Evolutionary conservation across 495 filamentous ascomycete species (phyloP).

Genomic region (Penicillium turbatum): DNA sequence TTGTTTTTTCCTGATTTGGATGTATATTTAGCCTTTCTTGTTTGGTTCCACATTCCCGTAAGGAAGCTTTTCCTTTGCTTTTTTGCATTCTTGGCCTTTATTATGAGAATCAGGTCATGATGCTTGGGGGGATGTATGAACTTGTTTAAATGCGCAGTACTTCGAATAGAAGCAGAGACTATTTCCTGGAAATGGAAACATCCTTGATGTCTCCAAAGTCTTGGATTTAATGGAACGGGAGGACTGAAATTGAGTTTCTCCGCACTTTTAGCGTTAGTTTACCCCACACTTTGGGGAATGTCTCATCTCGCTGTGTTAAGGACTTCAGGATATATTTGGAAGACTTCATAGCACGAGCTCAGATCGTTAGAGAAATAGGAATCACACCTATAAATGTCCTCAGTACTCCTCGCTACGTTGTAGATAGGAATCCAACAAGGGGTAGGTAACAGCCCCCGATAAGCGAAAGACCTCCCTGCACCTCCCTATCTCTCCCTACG

Average conservation of each 20-base stretch:
- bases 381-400: too few species aligned
- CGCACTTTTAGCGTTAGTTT: background rate
- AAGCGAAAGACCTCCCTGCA: background rate
- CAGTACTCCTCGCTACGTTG: too few species aligned
- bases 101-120: background rate
- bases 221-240: background rate
- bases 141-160: background rate
- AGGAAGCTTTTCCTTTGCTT: background rate
- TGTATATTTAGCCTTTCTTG: slow-evolving; percentile 29
- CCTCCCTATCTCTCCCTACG: background rate
- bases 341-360: too few species aligned
- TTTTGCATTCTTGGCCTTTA: slow-evolving; percentile 6
- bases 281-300: background rate
- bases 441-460: background rate
- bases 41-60: slow-evolving; percentile 19
- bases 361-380: too few species aligned
- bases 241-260: background rate
- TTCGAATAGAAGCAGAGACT: background rate
- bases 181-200: background rate
- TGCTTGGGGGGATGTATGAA: background rate
- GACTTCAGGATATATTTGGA: background rate
- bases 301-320: too few species aligned
- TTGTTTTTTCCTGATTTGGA: slow-evolving; percentile 12
- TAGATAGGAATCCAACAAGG: too few species aligned
- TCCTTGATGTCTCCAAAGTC: background rate